Evolutionary conservation across 2,329 filamentous ascomycete genomes (phyloP), one percentile per base, ranked within the genome.

Genomic region (Ophiocordyceps unilateralis): DNA sequence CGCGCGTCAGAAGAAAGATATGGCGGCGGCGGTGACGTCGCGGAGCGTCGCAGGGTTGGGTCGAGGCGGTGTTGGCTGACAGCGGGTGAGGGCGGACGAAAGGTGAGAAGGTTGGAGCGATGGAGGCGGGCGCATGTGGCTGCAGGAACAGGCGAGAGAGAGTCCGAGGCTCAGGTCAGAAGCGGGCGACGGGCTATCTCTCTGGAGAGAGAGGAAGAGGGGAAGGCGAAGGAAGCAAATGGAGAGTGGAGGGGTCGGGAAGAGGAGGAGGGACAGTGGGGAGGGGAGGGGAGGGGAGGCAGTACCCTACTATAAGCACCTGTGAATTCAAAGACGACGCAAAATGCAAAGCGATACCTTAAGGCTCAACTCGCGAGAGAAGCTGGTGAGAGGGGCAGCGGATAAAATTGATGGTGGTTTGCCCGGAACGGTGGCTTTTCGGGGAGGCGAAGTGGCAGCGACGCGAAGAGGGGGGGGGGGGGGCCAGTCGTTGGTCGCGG

Each of bases 1-100:
- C 43, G 44, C 45, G 44, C 40, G 37, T 39, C 37, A 23, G 37
- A 8, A 39, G 45, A 44, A 44, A 30, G 48, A 44, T 44, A 42
- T 43, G 32, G 11, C 20, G 42, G 46, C 43, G 41, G 49, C 47
- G 52, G 45, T 49, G 49, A 47, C 46, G 50, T 47, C 44, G 46
- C 45, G 41, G 42, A 43, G 43, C 42, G 42, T 46, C 42, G 45
- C 41, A 43, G 44, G 40, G 47, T 45, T 42, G 47, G 12, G 30
- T 17, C 30, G 30, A 34, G 14, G 30, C 30, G 9, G 30, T 17
- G 4, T 17, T n/a, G 14, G 30, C 12, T 15, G 14, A n/a, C 6
- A 17, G 10, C 5, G 30, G 14, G 12, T 14, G 14, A 34, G 5
- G 30, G 36, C n/a, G n/a, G n/a, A n/a, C n/a, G n/a, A n/a, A n/a